A percentile compares a stretch with the other conserved stretches of the same genome.
Conservation (phyloP, 2,329 filamentous ascomycete genomes). For the Clonostachys rosea region DNA sequence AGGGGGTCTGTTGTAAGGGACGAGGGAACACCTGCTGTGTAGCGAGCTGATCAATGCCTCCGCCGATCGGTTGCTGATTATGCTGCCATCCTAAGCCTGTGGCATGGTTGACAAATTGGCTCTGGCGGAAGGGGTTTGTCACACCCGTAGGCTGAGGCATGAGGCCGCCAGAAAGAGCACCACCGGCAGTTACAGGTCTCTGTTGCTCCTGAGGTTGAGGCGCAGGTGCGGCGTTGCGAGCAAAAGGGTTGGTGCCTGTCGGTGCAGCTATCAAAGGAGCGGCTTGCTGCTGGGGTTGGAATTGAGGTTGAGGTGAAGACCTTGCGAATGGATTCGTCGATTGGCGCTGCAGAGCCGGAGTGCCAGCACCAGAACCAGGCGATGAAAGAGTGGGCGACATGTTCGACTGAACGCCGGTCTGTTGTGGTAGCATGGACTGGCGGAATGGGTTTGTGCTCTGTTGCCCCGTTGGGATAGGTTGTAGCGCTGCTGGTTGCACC, state of each 20-base stretch:
- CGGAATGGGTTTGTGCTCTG: constrained; percentile 85
- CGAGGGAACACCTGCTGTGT: constrained; percentile 85
- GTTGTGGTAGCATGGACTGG: constrained; percentile 74
- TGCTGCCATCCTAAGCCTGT: constrained; percentile 89
- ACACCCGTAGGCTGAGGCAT: constrained; percentile 77
- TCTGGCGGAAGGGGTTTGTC: constrained; percentile 94
- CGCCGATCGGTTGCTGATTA: constrained; percentile 73
- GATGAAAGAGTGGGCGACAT: constrained; percentile 17
- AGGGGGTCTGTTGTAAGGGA: constrained; percentile 59
- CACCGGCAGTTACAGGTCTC: constrained; percentile 38
- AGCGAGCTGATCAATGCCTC: constrained; percentile 71
- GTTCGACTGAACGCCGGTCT: constrained; percentile 33
- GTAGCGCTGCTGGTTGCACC: constrained; percentile 33
- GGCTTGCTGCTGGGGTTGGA: constrained; percentile 33
- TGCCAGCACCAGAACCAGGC: constrained; percentile 27
- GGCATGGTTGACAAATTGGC: constrained; percentile 81
- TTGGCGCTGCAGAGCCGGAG: constrained; percentile 46
- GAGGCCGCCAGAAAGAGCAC: constrained; percentile 30
- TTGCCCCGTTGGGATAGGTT: constrained; percentile 45
- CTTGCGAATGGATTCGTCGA: constrained; percentile 88
- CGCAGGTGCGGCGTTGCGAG: constrained; percentile 31
- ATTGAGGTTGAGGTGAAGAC: constrained; percentile 32
- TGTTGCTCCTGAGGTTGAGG: constrained; percentile 24
- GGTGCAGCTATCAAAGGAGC: constrained; percentile 40
- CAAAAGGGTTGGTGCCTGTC: constrained; percentile 58